Percentiles rank a stretch among this genome's conserved stretches.
phyloP scores from a whole-genome alignment of 345 rosid species.

The Mallotus nudiflorus region DNA sequence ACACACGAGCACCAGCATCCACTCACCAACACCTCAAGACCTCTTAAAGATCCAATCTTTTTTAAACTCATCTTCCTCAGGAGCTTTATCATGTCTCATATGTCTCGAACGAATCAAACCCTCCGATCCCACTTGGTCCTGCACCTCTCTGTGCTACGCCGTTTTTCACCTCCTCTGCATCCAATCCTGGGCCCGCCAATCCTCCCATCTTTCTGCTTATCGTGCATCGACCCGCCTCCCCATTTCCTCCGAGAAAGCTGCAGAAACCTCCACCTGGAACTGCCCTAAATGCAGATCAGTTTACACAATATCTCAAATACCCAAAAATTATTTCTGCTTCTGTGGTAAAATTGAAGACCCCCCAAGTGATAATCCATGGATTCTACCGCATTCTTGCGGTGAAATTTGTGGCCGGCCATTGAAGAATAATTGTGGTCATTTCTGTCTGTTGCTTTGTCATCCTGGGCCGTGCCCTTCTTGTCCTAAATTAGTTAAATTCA shows the following conservation, averaged over 20 bases:
- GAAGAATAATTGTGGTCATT: conserved; percentile 69
- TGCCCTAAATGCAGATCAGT: conserved; percentile 88
- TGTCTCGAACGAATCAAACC: conserved; percentile 82
- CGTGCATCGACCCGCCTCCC: conserved; percentile 68
- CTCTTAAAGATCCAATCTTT: conserved; percentile 87
- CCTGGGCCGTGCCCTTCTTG: conserved; percentile 95
- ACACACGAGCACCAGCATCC: conserved; percentile 31
- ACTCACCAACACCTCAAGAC: conserved; percentile 46
- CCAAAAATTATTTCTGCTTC: conserved; percentile 67
- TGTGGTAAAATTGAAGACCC: conserved; percentile 78
- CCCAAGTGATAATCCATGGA: conserved; percentile 74
- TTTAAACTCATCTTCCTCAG: conserved; percentile 81
- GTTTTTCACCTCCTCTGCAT: conserved; percentile 85
- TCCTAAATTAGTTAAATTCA: conserved; percentile 59
- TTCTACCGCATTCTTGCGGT: conserved; percentile 88
- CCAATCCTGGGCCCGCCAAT: conserved; percentile 90
- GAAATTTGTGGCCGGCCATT: conserved; percentile 71
- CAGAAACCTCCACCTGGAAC: conserved; percentile 61
- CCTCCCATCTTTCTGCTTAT: conserved; percentile 63
- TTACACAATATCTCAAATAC: conserved; percentile 54
- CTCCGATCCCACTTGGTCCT: conserved; percentile 89
- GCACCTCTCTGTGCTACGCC: conserved; percentile 71
- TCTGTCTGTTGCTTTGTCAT: conserved; percentile 74
- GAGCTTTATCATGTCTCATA: conserved; percentile 81
- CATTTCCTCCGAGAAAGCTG: conserved; percentile 45